Evolutionary conservation across 306 rosid species (phyloP).

Genomic region (Astragalus membranaceus): DNA sequence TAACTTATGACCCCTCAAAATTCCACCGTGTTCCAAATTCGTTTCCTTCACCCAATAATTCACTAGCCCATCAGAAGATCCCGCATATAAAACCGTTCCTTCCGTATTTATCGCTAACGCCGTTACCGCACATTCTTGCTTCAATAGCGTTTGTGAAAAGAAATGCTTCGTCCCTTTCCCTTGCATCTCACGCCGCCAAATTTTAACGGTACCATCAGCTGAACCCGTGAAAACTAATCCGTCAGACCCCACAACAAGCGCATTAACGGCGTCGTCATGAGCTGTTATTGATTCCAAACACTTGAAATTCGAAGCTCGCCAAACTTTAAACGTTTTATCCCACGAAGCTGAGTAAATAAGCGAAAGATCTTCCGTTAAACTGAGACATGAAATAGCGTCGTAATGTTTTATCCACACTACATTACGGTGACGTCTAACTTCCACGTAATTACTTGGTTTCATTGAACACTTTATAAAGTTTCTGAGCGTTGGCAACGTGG

Average conservation of each 20-base stretch:
- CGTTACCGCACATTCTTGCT: conserved; percentile 73
- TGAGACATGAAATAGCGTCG: conserved; percentile 70
- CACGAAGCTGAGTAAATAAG: conserved; percentile 80
- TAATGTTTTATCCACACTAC: conserved; percentile 70
- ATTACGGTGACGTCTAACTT: conserved; percentile 43
- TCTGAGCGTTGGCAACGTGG: conserved; percentile 56
- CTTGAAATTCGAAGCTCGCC: conserved; percentile 61
- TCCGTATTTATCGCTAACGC: conserved; percentile 46
- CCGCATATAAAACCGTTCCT: conserved; percentile 40
- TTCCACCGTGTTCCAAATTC: conserved; percentile 44
- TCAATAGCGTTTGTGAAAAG: conserved; percentile 63
- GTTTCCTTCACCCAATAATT: conserved; percentile 57
- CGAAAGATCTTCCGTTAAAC: conserved; percentile 52
- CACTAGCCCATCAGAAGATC: conserved; percentile 76
- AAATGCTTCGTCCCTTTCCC: conserved; percentile 83
- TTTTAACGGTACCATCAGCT: conserved; percentile 76
- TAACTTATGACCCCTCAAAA: conserved; percentile 58
- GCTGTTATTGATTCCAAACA: conserved; percentile 79
- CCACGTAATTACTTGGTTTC: conserved; percentile 72
- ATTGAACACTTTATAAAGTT: conserved; percentile 62
- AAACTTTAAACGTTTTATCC: conserved; percentile 88
- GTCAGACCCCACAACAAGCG: conserved; percentile 43
- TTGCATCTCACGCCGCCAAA: conserved; percentile 77
- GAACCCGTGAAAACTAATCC: conserved; percentile 79
- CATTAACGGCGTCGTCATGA: conserved; percentile 84